Base-by-base conservation (phyloP, 163 green algal species). In the Scenedesmus sp. region DNA sequence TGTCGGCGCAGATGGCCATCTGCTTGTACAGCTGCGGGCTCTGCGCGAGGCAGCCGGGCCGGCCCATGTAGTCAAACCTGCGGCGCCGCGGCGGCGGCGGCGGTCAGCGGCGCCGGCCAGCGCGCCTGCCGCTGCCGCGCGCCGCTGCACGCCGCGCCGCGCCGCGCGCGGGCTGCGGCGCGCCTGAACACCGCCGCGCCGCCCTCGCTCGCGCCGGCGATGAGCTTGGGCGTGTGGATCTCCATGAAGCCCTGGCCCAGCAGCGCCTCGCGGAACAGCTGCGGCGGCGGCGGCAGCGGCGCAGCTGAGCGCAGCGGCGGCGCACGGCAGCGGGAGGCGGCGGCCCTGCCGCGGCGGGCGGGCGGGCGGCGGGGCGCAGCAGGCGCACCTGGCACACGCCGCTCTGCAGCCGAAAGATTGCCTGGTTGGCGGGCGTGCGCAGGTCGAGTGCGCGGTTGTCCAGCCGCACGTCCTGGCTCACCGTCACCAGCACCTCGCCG, bases 1-100 rank as follows among this genome's bases (percentile, higher is more conserved):
- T 88, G 92, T 98, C 96, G 1, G 92, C 89, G 50, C 86, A 95
- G 82, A 99, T 97, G 57, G 94, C 93, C 94, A 98, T 97, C 89
- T 98, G 95, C 87, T 99, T 99, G 90, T 98, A 99, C 71, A 99
- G 92, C 90, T 99, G 96, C 26, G 96, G 96, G 5, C 87, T 95
- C 85, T 98, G 94, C 28, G 96, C 96, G 58, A 99, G 87, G 88
- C 96, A 99, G 60, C 89, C 96, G 26, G 89, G 83, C 4, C 72
- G 87, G 20, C 93, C 95, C 91, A 99, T 97, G 92, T 99, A 99
- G 67, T 99, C 88, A 47, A 98, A 69, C 33, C 51, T 66, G 81
- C 42, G 57, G n/a, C 14, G 20, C 15, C 34, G n/a, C n/a, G n/a
- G n/a, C n/a, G n/a, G n/a, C n/a, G n/a, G n/a, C n/a, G n/a, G n/a